Evolutionary conservation across 139 green algal genomes (phyloP), one percentile per base, ranked within the genome.

Genomic region (Nannochloris sp.): DNA sequence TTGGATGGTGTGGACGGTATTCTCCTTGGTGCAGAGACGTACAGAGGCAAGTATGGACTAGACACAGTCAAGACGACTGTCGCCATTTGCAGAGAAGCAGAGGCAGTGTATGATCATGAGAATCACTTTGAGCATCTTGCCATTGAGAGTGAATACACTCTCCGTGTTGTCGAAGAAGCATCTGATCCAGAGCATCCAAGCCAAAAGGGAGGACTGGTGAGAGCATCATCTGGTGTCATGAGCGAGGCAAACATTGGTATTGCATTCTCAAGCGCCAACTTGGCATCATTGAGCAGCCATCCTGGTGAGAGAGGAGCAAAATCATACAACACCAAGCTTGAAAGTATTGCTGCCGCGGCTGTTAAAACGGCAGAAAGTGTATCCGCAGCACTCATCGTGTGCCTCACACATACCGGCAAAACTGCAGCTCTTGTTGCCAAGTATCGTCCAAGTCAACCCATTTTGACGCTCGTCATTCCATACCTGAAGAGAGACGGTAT

Each of bases 1-100:
- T 50, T 96, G 67, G 89, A 96, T 62, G 89, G 89, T 5, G 83
- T 85, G 31, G 89, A 96, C 44, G 88, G 81, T 70, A 90, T 95
- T 75, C 62, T 95, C 74, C 76, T 96, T 66, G 89, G 89, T 11
- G 87, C 87, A 12, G 83, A 90, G 71, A 90, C 85, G 0, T 80
- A 88, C 60, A 66, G 85, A 18, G 85, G 85, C 5, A 71, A 75
- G 49, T 88, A 91, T 66, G 79, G 86, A 1, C 65, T 90, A 29
- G 78, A 88, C 48, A 84, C 81, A 0, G 81, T 96, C 36, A 59
- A 75, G 25, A 94, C 85, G 46, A 75, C 93, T 11, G 68, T 81
- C 31, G 50, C 70, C 37, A 87, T 86, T 71, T 79, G 69, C 60
- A 69, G 73, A 5, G 69, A 81, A 21, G 83, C 83, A 6, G 83